These are phyloP conservation scores for Vitis cinerea DNA, from an alignment of 164 flowering plant species.

Conservation along the genomic window DNA sequence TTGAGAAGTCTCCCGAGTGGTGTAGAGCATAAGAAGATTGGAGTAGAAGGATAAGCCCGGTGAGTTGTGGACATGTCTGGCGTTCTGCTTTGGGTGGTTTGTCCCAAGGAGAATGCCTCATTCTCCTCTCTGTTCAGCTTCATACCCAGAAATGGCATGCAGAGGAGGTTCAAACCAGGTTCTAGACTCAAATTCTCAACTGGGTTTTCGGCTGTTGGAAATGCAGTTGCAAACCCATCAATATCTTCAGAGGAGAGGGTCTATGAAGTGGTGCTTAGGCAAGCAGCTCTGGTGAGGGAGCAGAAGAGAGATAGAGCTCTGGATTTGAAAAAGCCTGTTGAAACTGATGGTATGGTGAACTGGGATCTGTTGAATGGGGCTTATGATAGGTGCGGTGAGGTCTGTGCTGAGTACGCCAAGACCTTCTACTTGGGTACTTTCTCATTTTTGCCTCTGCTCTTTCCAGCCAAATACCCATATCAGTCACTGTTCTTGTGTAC, in stretches of 20 bases:
- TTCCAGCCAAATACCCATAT: no score
- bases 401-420: slow-evolving; percentile 91
- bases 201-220: slow-evolving; percentile 14
- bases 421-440: slow-evolving; percentile 77
- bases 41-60: no score
- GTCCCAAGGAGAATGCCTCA: slow-evolving; percentile 29
- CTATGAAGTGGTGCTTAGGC: slow-evolving; percentile 80
- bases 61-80: slow-evolving; percentile 13
- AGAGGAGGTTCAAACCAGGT: background rate
- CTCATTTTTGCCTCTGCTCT: background rate
- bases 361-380: slow-evolving; percentile 59
- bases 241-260: slow-evolving; percentile 48
- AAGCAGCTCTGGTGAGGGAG: slow-evolving; percentile 68
- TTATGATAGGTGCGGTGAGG: slow-evolving; percentile 82
- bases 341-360: slow-evolving; percentile 9
- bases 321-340: slow-evolving; percentile 4
- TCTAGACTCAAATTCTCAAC: slow-evolving; percentile 14
- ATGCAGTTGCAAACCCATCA: slow-evolving; percentile 23
- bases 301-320: slow-evolving; percentile 15
- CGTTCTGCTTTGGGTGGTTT: slow-evolving; percentile 35
- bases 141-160: slow-evolving; percentile 6
- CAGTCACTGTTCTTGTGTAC: no score
- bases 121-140: slow-evolving; percentile 16
- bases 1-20: no score
- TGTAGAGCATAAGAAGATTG: no score